A percentile compares a stretch with the other conserved stretches of the same genome.
phyloP scores from a whole-genome alignment of 768 basidiomycete genomes.

The Xanthoconium stramineum region DNA sequence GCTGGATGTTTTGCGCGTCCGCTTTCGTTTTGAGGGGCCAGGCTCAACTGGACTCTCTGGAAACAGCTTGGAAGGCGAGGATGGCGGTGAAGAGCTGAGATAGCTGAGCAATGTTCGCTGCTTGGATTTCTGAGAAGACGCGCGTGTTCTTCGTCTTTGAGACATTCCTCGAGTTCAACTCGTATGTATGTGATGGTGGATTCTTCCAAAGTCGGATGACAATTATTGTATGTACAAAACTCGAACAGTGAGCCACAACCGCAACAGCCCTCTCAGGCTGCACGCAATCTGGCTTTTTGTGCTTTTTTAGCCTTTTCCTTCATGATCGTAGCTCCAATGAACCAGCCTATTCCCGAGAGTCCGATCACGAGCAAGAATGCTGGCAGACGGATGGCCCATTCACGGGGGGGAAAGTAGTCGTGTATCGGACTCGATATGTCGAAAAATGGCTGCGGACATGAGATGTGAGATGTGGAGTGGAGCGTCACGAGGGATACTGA shows the following conservation, averaged over 20 bases:
- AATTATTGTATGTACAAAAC: no score
- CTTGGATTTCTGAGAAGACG: slow-evolving; percentile 30
- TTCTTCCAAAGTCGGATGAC: no score
- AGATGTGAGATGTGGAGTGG: slow-evolving; percentile 2
- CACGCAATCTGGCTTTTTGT: slow-evolving; percentile 56
- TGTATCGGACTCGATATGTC: slow-evolving; percentile 72
- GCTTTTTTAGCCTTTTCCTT: slow-evolving; percentile 72
- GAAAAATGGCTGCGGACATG: slow-evolving; percentile 70
- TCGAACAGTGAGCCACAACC: background rate
- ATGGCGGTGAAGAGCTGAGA: slow-evolving; percentile 29
- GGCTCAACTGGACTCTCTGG: background rate
- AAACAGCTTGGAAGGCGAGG: slow-evolving; percentile 12
- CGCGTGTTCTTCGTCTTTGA: background rate
- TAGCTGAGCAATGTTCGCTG: slow-evolving; percentile 45
- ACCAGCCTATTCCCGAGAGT: slow-evolving; percentile 72
- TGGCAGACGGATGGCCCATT: slow-evolving; percentile 91
- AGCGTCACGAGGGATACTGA: slow-evolving; percentile 34
- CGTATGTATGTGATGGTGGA: background rate
- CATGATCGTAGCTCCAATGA: slow-evolving; percentile 73
- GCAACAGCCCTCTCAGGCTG: slow-evolving; percentile 41
- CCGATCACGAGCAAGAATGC: slow-evolving; percentile 80
- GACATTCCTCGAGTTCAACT: background rate
- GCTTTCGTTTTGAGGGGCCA: slow-evolving; percentile 14
- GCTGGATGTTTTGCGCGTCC: slow-evolving; percentile 9
- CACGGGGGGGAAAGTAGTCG: slow-evolving; percentile 76